A percentile compares a stretch with the other conserved stretches of the same genome.
Conservation (phyloP, 108 stramenopile genomes). For the Stephanodiscus triporus region DNA sequence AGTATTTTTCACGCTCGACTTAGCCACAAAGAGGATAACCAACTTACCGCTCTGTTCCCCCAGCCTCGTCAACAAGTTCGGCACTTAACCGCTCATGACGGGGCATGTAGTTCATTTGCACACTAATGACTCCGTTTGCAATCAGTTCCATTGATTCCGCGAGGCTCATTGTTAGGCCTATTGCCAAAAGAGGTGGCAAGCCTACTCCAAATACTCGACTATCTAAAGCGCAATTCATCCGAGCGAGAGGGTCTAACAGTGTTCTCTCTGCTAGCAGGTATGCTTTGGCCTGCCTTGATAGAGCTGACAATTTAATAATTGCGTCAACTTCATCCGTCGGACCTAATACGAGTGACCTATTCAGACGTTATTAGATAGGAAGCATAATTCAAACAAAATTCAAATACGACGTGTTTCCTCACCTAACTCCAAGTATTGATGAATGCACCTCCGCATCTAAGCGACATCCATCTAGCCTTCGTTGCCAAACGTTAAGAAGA, state of each 20-base stretch:
- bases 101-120: slow-evolving; percentile 56
- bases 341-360: slow-evolving; percentile 23
- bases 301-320: slow-evolving; percentile 88
- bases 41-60: slow-evolving; percentile 67
- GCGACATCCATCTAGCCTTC: slow-evolving; percentile 82
- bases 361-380: neutral
- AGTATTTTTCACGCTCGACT: neutral
- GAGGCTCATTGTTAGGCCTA: slow-evolving; percentile 34
- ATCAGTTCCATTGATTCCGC: slow-evolving; percentile 49
- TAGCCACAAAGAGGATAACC: neutral
- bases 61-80: slow-evolving; percentile 64
- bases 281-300: slow-evolving; percentile 90
- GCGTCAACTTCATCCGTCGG: slow-evolving; percentile 93
- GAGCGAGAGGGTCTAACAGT: slow-evolving; percentile 76
- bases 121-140: slow-evolving; percentile 40
- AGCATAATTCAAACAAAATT: too few species aligned
- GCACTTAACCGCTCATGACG: slow-evolving; percentile 63
- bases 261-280: slow-evolving; percentile 83
- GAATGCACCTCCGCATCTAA: slow-evolving; percentile 89
- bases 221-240: slow-evolving; percentile 67
- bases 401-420: slow-evolving; percentile 84
- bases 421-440: slow-evolving; percentile 89
- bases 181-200: slow-evolving; percentile 41
- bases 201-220: slow-evolving; percentile 77
- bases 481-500: slow-evolving; percentile 80